These are phyloP conservation scores for Rhizophora apiculata DNA, from an alignment of 345 rosid species.

Conservation along the genomic window DNA sequence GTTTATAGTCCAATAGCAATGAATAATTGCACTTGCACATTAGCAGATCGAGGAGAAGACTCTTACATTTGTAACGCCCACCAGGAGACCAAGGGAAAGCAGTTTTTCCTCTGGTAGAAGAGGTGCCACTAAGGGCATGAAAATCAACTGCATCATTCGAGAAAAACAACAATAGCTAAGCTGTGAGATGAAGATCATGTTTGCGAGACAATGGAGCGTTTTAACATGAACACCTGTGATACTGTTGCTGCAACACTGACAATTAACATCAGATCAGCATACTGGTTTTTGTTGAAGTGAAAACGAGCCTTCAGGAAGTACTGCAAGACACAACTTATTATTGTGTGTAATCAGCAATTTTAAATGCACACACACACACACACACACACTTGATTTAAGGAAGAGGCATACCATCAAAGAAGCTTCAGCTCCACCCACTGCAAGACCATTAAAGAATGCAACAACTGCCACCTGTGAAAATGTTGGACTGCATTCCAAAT, in stretches of 20 bases:
- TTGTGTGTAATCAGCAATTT: not conserved
- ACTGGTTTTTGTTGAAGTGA: conserved; percentile 70
- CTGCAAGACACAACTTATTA: conserved; percentile 38
- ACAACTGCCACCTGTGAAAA: conserved; percentile 69
- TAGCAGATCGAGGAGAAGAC: not conserved
- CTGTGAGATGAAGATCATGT: not conserved
- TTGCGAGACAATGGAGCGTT: not conserved
- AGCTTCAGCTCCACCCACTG: conserved; percentile 61
- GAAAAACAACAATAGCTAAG: not conserved
- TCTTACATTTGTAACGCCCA: conserved; percentile 41
- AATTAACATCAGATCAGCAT: conserved; percentile 69
- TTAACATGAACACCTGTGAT: conserved; percentile 48
- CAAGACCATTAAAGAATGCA: conserved; percentile 68
- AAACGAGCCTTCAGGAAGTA: conserved; percentile 86
- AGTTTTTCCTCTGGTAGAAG: conserved; percentile 55
- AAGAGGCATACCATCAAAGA: conserved; percentile 46
- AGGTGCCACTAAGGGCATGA: conserved; percentile 63
- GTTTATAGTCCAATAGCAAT: not conserved
- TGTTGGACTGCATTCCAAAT: conserved; percentile 44
- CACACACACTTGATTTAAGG: not conserved
- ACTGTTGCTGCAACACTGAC: conserved; percentile 46
- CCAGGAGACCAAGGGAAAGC: conserved; percentile 67
- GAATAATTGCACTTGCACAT: not conserved
- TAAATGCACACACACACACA: too few species aligned
- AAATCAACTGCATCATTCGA: conserved; percentile 51